Evolutionary conservation across 139 green algal genomes (phyloP), one percentile per base, ranked within the genome.

Genomic region (Picochlorum sp.): DNA sequence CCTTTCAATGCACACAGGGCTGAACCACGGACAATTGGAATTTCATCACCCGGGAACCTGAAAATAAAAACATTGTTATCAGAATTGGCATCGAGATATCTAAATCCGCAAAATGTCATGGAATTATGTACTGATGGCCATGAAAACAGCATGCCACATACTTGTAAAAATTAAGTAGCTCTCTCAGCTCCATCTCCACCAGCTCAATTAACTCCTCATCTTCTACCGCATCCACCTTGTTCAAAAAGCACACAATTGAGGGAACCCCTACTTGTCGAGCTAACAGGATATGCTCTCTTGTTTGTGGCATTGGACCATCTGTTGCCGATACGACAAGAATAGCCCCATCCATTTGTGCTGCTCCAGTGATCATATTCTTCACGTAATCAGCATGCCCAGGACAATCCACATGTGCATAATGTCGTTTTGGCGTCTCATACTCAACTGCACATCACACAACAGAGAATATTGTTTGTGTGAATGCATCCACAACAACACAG

Each of bases 331-430:
- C 93, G 53, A 99, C 93, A 40, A 99, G 72, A 36, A 99, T 98
- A 24, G 82, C 93, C 9, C 93, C 93, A 54, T 99, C 93, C 93
- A 99, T 99, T 85, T 98, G 85, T 40, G 87, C 87, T 43, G 87
- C 86, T n/a, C 86, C 87, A 8, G 88, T 97, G 63, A 97, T 97
- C 90, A 97, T 97, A 80, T 97, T 97, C 74, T 99, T 99, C 5
- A 99, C 93, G 59, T 99, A 99, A 71, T 99, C 93, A 1, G 93
- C 93, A 66, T 99, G 93, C 1, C 93, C 93, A 0, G 93, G 93
- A 75, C 93, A 98, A 80, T 99, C 93, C 30, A 99, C 93, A 62
- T 99, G 93, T 7, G 91, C 93, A 65, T 99, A 99, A 65, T 99
- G 93, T 24, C 93, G 78, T 58, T 86, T 86, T 8, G 91, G 86